Evolutionary conservation across 225 moss, liverwort and hornwort genomes (phyloP).

Genomic region (Rhytidiadelphus loreus): DNA sequence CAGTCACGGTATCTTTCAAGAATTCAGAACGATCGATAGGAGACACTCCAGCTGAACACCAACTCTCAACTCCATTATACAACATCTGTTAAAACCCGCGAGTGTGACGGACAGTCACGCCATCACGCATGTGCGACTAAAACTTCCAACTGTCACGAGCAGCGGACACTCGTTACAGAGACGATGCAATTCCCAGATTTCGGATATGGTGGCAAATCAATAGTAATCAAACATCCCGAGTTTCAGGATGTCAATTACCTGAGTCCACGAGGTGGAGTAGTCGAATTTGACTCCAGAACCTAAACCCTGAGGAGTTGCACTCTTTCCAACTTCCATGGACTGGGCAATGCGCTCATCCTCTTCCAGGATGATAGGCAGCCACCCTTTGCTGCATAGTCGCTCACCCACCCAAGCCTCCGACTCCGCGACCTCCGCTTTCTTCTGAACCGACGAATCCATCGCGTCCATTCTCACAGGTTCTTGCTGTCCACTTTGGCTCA

Average conservation of each 20-base stretch:
- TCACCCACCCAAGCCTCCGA: slow-evolving; percentile 56
- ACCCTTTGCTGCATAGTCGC: slow-evolving; percentile 62
- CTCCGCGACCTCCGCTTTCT: neutral
- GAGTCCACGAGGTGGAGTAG: neutral
- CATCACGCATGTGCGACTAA: neutral
- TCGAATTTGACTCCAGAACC: slow-evolving; percentile 1
- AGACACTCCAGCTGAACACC: neutral
- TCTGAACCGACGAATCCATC: neutral
- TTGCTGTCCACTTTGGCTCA: neutral
- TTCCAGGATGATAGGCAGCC: slow-evolving; percentile 79
- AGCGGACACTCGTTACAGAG: too few species aligned
- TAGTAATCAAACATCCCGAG: neutral
- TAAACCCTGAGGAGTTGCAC: neutral
- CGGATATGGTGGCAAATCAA: neutral
- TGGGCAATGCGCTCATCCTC: slow-evolving; percentile 53
- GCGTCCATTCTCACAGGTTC: neutral
- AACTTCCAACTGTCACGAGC: too few species aligned
- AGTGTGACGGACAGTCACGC: too few species aligned
- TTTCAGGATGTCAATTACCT: neutral
- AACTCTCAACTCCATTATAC: neutral
- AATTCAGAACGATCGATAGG: neutral
- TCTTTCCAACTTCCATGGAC: slow-evolving; percentile 15
- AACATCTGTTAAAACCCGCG: too few species aligned
- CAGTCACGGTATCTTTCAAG: too few species aligned
- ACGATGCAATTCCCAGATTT: too few species aligned